Evolutionary conservation across 2,329 filamentous ascomycete species (phyloP).

Genomic region (Raffaelea deltoideospora): DNA sequence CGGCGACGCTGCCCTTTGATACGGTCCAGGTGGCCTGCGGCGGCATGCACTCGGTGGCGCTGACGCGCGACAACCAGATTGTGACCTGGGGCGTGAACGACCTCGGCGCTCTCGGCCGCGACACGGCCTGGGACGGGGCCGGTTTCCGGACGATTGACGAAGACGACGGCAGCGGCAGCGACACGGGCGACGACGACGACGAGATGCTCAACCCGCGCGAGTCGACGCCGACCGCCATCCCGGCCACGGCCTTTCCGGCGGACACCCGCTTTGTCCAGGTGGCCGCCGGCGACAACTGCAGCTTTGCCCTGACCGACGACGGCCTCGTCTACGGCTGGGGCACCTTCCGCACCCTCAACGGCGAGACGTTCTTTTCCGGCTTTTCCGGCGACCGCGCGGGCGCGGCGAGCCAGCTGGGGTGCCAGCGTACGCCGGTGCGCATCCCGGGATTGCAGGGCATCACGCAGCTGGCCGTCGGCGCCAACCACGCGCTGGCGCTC

Average conservation of each 20-base stretch:
- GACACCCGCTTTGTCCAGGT: conserved; percentile 31
- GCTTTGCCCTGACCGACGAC: conserved; percentile 54
- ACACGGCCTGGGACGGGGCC: conserved; percentile 37
- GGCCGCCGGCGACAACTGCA: conserved; percentile 52
- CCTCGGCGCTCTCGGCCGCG: conserved; percentile 48
- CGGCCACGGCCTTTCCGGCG: conserved; percentile 28
- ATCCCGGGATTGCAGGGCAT: conserved; percentile 34
- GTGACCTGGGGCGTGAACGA: conserved; percentile 60
- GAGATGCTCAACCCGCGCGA: conserved; percentile 39
- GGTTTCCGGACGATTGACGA: neutral
- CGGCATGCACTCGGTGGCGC: conserved; percentile 51
- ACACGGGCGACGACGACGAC: conserved; percentile 25
- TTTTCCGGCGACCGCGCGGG: neutral
- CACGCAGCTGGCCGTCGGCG: conserved; percentile 34
- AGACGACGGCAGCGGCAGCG: neutral
- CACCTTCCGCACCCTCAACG: conserved; percentile 34
- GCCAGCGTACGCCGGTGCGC: conserved; percentile 20
- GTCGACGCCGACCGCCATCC: conserved; percentile 38
- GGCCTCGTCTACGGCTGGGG: conserved; percentile 69
- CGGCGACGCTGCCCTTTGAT: neutral
- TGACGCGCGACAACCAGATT: conserved; percentile 52
- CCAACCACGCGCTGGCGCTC: conserved; percentile 44
- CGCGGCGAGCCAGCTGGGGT: neutral
- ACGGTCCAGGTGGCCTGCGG: conserved; percentile 47
- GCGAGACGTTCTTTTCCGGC: neutral